Conservation (phyloP, 805 yeast genomes). For the Wickerhamiella musiphila region DNA sequence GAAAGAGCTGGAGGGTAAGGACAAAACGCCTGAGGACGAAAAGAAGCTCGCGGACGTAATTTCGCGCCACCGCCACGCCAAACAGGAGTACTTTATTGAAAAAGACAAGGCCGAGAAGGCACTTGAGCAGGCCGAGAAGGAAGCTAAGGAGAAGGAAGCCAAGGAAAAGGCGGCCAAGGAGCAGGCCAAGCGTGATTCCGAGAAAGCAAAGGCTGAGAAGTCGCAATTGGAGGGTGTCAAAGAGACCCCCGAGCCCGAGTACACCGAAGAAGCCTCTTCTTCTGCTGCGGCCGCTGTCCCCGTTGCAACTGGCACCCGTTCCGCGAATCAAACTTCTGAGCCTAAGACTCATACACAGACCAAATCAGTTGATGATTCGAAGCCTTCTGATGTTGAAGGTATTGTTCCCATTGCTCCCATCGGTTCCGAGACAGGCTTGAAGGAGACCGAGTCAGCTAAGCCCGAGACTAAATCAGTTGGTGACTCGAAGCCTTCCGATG, state of each 20-base stretch:
- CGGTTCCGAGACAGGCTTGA: conserved; percentile 24
- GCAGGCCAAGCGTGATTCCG: conserved; percentile 9
- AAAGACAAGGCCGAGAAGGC: conserved; percentile 16
- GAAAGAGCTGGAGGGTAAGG: conserved; percentile 9
- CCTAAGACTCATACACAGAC: too few relatives aligned
- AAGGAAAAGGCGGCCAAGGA: conserved; percentile 7
- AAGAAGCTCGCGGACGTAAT: conserved; percentile 14
- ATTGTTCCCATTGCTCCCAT: conserved; percentile 16
- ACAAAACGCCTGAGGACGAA: conserved; percentile 11
- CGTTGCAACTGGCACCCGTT: too few relatives aligned
- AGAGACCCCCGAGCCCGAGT: conserved; percentile 7
- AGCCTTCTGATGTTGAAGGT: conserved; percentile 19
- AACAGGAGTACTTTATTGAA: conserved; percentile 13
- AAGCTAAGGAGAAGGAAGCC: conserved; percentile 31
- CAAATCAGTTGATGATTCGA: conserved; percentile 18
- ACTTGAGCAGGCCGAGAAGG: conserved; percentile 15
- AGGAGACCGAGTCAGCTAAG: too few relatives aligned
- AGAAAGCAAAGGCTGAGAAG: conserved; percentile 6
- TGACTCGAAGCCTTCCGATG: conserved; percentile 20
- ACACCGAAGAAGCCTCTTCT: too few relatives aligned
- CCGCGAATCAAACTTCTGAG: too few relatives aligned
- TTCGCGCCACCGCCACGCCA: conserved; percentile 14
- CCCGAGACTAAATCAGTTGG: conserved; percentile 17
- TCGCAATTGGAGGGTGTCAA: conserved; percentile 6
- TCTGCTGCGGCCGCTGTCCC: too few relatives aligned